Base-by-base conservation (phyloP, 1,284 basidiomycete genomes). In the Puccinia triticina region DNA sequence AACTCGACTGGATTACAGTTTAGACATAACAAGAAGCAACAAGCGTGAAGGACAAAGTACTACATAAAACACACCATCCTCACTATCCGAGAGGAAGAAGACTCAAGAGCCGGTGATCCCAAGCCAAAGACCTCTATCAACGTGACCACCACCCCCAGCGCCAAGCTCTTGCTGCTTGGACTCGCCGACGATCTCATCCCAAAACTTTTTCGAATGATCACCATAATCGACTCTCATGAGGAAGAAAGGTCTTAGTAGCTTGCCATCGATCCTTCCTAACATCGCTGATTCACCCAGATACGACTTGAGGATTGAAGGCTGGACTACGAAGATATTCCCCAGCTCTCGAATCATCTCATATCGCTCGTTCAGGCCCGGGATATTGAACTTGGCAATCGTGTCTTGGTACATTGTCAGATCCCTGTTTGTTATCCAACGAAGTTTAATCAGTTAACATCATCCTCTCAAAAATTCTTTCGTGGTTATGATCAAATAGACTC, bases 331-430 rank as follows among this genome's bases (percentile, higher is more conserved):
- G 82, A 96, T 91, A 86, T 98, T 97, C 85, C 97, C 97, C 0
- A 99, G 91, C 87, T 99, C 96, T 67, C 96, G 93, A 84, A 99
- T 92, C 90, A 99, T 98, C 86, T 99, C 97, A 88, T 97, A 99
- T 26, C 97, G 94, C 87, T 98, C 96, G 83, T 92, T 91, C 3
- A 99, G 89, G 1, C 93, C 90, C 0, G 93, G 90, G 61, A 97
- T 92, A 46, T 90, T 90, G 88, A 96, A 98, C 18, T 91, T 91
- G 83, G 90, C 89, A 84, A 98, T 91, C 1, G 91, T 91, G 85
- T 99, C 97, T 89, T 99, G 97, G 86, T 99, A 99, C 64, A 93
- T 92, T 84, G 96, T 97, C 84, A 99, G 90, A 87, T 99, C 97
- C 88, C 94, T 96, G 32, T 59, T 5, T 96, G 32, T 59, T 5